phyloP scores from a whole-genome alignment of 768 basidiomycete species.

The Kwoniella dendrophila region DNA sequence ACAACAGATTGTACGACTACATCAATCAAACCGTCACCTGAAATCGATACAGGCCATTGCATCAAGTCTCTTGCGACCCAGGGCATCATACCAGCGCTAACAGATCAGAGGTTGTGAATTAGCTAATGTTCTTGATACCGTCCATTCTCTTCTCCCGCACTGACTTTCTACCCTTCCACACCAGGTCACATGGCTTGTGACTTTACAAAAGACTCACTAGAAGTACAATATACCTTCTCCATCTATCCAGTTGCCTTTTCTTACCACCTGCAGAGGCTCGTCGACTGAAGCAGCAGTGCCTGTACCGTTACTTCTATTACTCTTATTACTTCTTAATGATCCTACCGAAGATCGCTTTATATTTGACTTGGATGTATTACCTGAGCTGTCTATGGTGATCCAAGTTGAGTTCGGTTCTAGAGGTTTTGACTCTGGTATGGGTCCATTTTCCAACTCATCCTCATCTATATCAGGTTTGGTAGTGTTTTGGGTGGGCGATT shows the following conservation, averaged over 20 bases:
- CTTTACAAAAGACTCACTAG: no score
- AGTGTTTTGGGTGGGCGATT: neutral
- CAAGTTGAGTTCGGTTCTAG: slow-evolving; percentile 48
- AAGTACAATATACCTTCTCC: slow-evolving; percentile 53
- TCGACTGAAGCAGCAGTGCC: neutral
- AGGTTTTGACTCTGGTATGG: slow-evolving; percentile 27
- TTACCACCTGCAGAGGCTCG: neutral
- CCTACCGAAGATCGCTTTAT: slow-evolving; percentile 4
- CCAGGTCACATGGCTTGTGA: no score
- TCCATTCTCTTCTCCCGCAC: neutral
- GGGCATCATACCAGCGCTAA: slow-evolving; percentile 45
- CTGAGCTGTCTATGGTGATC: slow-evolving; percentile 40
- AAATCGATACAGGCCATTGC: slow-evolving; percentile 52
- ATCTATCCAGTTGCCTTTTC: slow-evolving; percentile 38
- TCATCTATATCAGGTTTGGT: neutral
- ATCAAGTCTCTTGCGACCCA: slow-evolving; percentile 52
- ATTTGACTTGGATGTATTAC: slow-evolving; percentile 14
- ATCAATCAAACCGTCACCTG: slow-evolving; percentile 53
- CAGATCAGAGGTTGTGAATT: no score
- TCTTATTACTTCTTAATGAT: neutral
- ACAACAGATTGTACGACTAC: slow-evolving; percentile 53
- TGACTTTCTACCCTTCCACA: no score
- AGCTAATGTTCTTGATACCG: neutral
- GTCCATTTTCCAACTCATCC: slow-evolving; percentile 14
- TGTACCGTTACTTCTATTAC: neutral